A percentile compares a stretch with the other conserved stretches of the same genome.
These are phyloP conservation scores for Globisporangium heterothallicum DNA, from an alignment of 352 stramenopile genomes.

Conservation along the genomic window DNA sequence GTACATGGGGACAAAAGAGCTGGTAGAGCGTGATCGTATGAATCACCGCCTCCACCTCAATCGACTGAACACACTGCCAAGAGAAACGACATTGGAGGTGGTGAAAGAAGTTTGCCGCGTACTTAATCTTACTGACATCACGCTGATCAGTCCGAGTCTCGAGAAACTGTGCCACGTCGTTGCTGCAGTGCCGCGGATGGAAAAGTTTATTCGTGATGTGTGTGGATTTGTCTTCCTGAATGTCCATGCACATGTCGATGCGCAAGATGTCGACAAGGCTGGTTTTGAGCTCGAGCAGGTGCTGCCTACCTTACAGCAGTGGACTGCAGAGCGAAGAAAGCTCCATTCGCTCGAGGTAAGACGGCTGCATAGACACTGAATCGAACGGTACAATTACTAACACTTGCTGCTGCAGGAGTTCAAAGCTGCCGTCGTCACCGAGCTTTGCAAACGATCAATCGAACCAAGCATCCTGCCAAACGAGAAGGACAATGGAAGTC, in stretches of 20 bases:
- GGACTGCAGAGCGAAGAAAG: conserved; percentile 49
- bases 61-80: conserved; percentile 62
- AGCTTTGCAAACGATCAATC: conserved; percentile 56
- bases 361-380: background rate
- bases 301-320: conserved; percentile 63
- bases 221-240: conserved; percentile 70
- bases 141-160: conserved; percentile 68
- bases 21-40: conserved; percentile 69
- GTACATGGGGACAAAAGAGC: conserved; percentile 78
- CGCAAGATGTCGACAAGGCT: conserved; percentile 14
- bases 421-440: conserved; percentile 44
- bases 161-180: conserved; percentile 82
- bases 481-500: conserved; percentile 11
- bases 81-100: conserved; percentile 73
- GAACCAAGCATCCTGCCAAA: conserved; percentile 29
- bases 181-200: conserved; percentile 70
- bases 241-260: conserved; percentile 18
- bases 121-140: conserved; percentile 79
- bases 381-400: background rate
- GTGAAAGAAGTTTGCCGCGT: conserved; percentile 82
- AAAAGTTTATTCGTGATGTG: conserved; percentile 85
- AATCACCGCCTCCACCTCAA: conserved; percentile 81
- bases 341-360: conserved; percentile 52
- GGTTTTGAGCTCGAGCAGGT: conserved; percentile 67
- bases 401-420: conserved; percentile 26